phyloP scores from a whole-genome alignment of 1,284 basidiomycete species.

The Melanopsichium pennsylvanicum region DNA sequence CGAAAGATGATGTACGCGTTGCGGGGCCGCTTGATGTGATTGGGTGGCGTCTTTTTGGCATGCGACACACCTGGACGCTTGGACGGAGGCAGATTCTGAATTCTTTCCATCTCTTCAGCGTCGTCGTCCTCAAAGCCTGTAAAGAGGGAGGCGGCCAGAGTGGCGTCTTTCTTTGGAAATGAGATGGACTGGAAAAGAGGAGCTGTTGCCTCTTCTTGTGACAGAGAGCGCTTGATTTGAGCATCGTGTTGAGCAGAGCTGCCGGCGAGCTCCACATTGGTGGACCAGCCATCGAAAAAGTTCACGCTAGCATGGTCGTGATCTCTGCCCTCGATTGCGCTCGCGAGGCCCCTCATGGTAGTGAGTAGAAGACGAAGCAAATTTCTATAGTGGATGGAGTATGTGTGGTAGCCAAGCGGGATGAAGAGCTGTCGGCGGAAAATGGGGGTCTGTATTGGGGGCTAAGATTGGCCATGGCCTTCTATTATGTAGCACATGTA shows the following conservation, averaged over 20 bases:
- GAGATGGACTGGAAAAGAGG: slow-evolving; percentile 15
- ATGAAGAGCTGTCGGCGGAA: too few species aligned
- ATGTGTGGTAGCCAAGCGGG: too few species aligned
- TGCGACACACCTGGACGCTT: slow-evolving; percentile 51
- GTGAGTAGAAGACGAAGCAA: too few species aligned
- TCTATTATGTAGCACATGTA: too few species aligned
- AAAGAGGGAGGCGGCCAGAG: slow-evolving; percentile 1
- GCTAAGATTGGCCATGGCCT: too few species aligned
- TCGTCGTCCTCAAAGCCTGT: slow-evolving; percentile 2
- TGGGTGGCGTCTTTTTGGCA: slow-evolving; percentile 53
- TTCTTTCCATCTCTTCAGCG: slow-evolving; percentile 1
- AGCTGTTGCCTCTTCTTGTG: slow-evolving; percentile 1
- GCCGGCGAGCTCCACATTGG: neutral
- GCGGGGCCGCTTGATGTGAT: slow-evolving; percentile 86
- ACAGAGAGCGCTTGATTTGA: slow-evolving; percentile 12
- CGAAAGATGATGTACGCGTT: slow-evolving; percentile 96
- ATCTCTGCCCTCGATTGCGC: too few species aligned
- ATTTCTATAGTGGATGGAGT: too few species aligned
- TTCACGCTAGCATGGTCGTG: slow-evolving; percentile 5
- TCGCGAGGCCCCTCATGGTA: too few species aligned
- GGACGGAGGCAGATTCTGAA: slow-evolving; percentile 23
- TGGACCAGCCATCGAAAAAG: slow-evolving; percentile 19
- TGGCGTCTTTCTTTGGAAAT: slow-evolving; percentile 12
- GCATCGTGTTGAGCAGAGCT: neutral
- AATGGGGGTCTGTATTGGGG: too few species aligned